Evolutionary conservation across 768 basidiomycete genomes (phyloP), one percentile per base, ranked within the genome.

Genomic region (Russula olivacea): DNA sequence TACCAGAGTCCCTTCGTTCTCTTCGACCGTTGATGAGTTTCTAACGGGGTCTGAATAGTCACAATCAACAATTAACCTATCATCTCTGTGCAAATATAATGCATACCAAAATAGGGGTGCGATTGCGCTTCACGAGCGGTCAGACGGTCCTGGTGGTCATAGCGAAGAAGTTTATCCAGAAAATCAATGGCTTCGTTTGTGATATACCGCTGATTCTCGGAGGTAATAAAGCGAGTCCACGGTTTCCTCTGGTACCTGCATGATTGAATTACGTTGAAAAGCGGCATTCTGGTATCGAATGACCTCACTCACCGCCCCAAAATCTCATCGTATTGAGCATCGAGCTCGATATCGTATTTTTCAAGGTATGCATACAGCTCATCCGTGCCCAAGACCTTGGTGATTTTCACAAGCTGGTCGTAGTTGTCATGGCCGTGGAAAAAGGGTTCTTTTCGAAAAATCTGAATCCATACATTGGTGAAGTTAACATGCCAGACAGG

Each of bases 351-450:
- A 72, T 89, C 89, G 77, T 98, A 98, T 77, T 92, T 93, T 74
- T 94, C 91, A 65, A 93, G 84, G 74, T 98, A 98, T 48, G 85
- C 79, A 72, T 91, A 96, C 40, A 98, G 76, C 70, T 96, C 96
- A 68, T 98, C 96, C 5, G 96, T 98, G 50, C 96, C 96, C 64
- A 98, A 80, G 55, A 98, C 94, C 78, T 98, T 98, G 59, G 93
- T 88, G 67, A 98, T 98, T 78, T 97, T 98, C 72, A 96, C 95
- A 62, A 98, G 79, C 72, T 98, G 96, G 76, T 98, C 96, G 71
- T 96, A 96, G 76, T 98, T 98, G 76, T 98, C 95, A 72, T 97
- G 95, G 17, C 96, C 96, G 71, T 98, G 96, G 84, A 98, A 98
- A 79, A 98, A 97, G 25, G 96, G 96, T 74, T 98, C 96, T 74